Percentiles rank a stretch among this genome's conserved stretches.
These are phyloP conservation scores for Dactylellina cionopaga DNA, from an alignment of 2,329 filamentous ascomycete genomes.

Conservation along the genomic window DNA sequence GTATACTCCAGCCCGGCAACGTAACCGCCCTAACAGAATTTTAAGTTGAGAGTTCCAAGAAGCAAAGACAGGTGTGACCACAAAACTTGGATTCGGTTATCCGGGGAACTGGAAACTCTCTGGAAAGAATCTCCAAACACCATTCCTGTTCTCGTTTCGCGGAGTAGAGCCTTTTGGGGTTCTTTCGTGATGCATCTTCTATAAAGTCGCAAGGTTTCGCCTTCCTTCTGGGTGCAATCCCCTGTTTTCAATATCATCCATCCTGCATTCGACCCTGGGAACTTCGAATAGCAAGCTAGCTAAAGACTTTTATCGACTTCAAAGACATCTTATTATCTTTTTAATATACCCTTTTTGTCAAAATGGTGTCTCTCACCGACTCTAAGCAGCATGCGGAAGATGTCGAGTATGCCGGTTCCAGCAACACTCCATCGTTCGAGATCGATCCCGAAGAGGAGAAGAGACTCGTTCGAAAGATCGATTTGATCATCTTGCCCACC, in stretches of 20 bases:
- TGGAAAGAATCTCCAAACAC: conserved; percentile 37
- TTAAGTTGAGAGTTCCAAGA: neutral
- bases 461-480: conserved; percentile 57
- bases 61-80: conserved; percentile 11
- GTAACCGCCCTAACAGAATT: conserved; percentile 1
- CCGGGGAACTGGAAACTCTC: conserved; percentile 43
- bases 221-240: conserved; percentile 1
- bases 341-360: neutral
- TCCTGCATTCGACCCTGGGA: conserved; percentile 10
- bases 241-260: conserved; percentile 9
- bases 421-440: conserved; percentile 31
- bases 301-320: conserved; percentile 4
- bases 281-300: neutral
- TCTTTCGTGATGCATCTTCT: conserved; percentile 38
- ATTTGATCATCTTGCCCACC: conserved; percentile 58
- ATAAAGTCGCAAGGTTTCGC: conserved; percentile 48
- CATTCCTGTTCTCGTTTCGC: conserved; percentile 30
- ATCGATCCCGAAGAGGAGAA: conserved; percentile 54
- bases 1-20: conserved; percentile 13
- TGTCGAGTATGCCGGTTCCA: conserved; percentile 46
- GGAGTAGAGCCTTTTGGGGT: conserved; percentile 15
- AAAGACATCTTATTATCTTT: neutral
- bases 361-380: conserved; percentile 42
- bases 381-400: conserved; percentile 36
- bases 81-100: conserved; percentile 29